Conservation (phyloP, 176 grass and related monocot genomes). For the Phyllostachys edulis region DNA sequence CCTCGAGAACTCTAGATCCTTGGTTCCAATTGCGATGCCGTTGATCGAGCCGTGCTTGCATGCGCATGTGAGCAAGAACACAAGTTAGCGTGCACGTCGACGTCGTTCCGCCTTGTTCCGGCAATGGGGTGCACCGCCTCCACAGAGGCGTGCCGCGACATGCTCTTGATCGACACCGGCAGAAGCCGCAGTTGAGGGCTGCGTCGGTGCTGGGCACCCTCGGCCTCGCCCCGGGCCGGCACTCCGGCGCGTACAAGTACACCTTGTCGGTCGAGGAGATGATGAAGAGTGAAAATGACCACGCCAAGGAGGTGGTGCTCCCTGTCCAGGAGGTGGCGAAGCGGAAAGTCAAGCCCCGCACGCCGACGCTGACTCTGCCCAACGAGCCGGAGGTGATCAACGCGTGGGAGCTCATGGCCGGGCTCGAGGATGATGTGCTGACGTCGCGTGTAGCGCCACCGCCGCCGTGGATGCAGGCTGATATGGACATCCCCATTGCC, state of each 20-base stretch:
- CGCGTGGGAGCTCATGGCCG: constrained; percentile 66
- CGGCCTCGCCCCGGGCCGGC: constrained; percentile 12
- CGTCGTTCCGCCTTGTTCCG: not conserved
- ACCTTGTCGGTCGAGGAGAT: constrained; percentile 36
- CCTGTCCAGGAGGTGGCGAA: not conserved
- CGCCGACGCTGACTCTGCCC: constrained; percentile 51
- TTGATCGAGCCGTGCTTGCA: not conserved
- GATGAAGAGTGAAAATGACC: constrained; percentile 26
- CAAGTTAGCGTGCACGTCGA: not conserved
- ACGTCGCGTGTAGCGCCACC: constrained; percentile 12
- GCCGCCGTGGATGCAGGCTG: constrained; percentile 51
- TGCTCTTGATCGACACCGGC: constrained; percentile 36
- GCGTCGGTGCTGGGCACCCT: constrained; percentile 40
- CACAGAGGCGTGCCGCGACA: constrained; percentile 38
- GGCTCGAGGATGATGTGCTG: constrained; percentile 39
- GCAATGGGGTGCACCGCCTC: constrained; percentile 59
- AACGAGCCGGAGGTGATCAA: constrained; percentile 68
- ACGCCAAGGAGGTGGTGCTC: not conserved
- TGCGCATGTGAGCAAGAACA: not conserved
- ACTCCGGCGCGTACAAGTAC: constrained; percentile 12
- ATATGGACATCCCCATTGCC: constrained; percentile 21
- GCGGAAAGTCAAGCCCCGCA: not conserved
- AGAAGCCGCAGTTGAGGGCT: constrained; percentile 28
- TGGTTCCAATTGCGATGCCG: not conserved
- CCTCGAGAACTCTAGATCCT: not conserved